These are phyloP conservation scores for Cylindrodendrum hubeiense DNA, from an alignment of 2,329 filamentous ascomycete species.

Conservation along the genomic window DNA sequence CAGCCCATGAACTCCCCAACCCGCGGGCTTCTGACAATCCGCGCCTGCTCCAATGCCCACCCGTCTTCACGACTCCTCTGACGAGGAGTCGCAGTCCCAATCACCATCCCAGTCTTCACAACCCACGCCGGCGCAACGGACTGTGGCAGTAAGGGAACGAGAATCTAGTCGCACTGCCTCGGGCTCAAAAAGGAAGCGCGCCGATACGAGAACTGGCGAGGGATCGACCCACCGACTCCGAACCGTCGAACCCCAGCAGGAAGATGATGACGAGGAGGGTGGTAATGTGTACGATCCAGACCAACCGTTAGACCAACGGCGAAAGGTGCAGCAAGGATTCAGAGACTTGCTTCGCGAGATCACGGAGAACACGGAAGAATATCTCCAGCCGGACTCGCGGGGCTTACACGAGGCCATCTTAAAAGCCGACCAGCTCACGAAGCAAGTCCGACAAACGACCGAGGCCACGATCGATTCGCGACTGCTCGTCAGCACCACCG, in stretches of 20 bases:
- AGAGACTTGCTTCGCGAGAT: constrained; percentile 73
- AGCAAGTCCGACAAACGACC: constrained; percentile 84
- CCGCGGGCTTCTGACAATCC: not conserved
- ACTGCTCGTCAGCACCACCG: constrained; percentile 84
- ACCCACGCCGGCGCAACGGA: constrained; percentile 35
- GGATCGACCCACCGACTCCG: constrained; percentile 40
- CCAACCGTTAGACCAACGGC: constrained; percentile 80
- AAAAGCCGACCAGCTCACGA: constrained; percentile 74
- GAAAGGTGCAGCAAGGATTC: constrained; percentile 76
- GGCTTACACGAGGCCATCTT: constrained; percentile 75
- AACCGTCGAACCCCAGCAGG: constrained; percentile 38
- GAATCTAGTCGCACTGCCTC: constrained; percentile 37
- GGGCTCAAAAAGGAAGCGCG: constrained; percentile 50
- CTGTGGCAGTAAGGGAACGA: constrained; percentile 44
- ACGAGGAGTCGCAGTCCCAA: constrained; percentile 37
- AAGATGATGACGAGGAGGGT: constrained; percentile 33
- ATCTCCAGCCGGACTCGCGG: constrained; percentile 73
- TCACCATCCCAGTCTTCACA: constrained; percentile 37
- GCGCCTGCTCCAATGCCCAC: constrained; percentile 42
- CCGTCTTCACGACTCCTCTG: constrained; percentile 33
- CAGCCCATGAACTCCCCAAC: not conserved
- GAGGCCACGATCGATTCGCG: constrained; percentile 93
- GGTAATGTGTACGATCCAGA: constrained; percentile 80
- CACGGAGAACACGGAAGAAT: constrained; percentile 80
- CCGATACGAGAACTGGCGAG: constrained; percentile 39